Conservation (phyloP, 257 asterid genomes). For the Cinchona pubescens region DNA sequence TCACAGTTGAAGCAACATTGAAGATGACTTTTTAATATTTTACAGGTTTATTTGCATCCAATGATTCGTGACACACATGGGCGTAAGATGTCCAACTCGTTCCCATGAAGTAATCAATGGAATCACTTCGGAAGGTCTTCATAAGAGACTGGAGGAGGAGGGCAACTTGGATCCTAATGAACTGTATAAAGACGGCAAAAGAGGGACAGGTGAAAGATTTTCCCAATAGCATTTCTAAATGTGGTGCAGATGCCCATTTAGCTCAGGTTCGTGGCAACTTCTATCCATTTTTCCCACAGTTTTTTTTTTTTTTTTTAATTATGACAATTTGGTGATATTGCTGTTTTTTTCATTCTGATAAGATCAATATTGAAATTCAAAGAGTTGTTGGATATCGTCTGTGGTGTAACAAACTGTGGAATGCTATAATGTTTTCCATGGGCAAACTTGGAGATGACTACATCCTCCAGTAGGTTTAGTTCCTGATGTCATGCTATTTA, state of each 20-base stretch:
- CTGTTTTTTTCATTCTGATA: slow-evolving; percentile 67
- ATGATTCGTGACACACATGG: slow-evolving; percentile 99
- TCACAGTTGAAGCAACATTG: slow-evolving; percentile 6
- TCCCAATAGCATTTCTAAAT: slow-evolving; percentile 85
- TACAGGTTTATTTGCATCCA: slow-evolving; percentile 90
- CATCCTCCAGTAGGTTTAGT: slow-evolving; percentile 54
- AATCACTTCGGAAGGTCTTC: slow-evolving; percentile 63
- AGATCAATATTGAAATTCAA: slow-evolving; percentile 83
- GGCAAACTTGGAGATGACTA: slow-evolving; percentile 88
- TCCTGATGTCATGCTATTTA: slow-evolving; percentile 65
- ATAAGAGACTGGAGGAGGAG: slow-evolving; percentile 81
- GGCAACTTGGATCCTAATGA: slow-evolving; percentile 89
- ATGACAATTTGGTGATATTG: slow-evolving; percentile 6
- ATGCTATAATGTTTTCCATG: slow-evolving; percentile 94
- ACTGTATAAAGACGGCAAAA: slow-evolving; percentile 69
- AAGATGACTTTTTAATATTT: background rate
- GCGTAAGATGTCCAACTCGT: slow-evolving; percentile 97
- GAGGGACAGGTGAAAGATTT: slow-evolving; percentile 89
- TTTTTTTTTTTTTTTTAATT: background rate
- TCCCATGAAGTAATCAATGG: slow-evolving; percentile 87
- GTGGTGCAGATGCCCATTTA: slow-evolving; percentile 94
- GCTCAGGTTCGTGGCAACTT: slow-evolving; percentile 66
- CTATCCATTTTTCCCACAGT: slow-evolving; percentile 4
- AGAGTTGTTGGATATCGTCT: slow-evolving; percentile 95
- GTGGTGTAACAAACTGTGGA: slow-evolving; percentile 98